Conservation (phyloP, 495 filamentous ascomycete genomes). For the Penicillium angulare region DNA sequence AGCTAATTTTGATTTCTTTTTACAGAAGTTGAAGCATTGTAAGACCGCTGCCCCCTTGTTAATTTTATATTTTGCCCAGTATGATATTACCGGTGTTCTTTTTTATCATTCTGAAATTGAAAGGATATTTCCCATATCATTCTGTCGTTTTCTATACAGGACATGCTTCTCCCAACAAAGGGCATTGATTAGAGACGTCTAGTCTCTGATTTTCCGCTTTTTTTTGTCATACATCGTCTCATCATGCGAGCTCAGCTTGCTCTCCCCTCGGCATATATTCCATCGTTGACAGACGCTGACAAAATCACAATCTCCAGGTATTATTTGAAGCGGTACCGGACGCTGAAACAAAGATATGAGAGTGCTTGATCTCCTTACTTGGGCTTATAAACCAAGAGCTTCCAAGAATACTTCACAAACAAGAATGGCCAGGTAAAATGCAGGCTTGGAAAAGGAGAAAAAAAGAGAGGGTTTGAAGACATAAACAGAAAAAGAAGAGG, state of each 20-base stretch:
- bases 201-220: conserved; percentile 1
- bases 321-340: conserved; percentile 90
- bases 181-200: not conserved
- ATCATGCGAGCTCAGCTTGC: conserved; percentile 27
- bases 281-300: conserved; percentile 12
- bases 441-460: conserved; percentile 16
- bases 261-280: conserved; percentile 5
- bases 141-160: not conserved
- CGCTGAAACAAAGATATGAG: conserved; percentile 80
- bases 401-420: not conserved
- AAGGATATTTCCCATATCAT: not conserved
- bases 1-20: not conserved
- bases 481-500: conserved; percentile 10
- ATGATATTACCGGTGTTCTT: too few relatives aligned
- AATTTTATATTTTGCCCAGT: too few relatives aligned
- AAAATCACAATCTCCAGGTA: conserved; percentile 58
- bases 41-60: conserved; percentile 37
- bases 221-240: conserved; percentile 31
- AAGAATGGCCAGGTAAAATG: conserved; percentile 6
- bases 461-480: conserved; percentile 20
- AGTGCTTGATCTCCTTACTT: conserved; percentile 25
- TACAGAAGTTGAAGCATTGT: conserved; percentile 88
- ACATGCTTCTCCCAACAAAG: not conserved
- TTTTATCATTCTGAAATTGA: too few relatives aligned
- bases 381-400: not conserved